A percentile compares a stretch with the other conserved stretches of the same genome.
Evolutionary conservation across 1,139 yeast species (phyloP).

Genomic region (Yarrowia galli): DNA sequence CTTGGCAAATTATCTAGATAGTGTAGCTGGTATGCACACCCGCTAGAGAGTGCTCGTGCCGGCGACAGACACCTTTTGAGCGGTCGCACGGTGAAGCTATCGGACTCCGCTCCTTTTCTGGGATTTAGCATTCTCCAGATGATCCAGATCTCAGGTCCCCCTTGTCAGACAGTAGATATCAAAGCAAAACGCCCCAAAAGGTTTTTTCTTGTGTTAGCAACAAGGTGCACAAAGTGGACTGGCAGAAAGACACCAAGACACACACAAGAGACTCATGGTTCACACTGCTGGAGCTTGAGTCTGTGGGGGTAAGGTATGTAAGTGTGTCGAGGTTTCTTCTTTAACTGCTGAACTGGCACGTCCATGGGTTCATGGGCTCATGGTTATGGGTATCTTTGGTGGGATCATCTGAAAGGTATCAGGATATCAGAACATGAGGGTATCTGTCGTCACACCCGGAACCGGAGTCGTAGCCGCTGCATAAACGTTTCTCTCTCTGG

Average conservation of each 20-base stretch:
- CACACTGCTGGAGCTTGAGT: constrained; percentile 2
- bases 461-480: constrained; percentile 7
- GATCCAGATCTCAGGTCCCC: constrained; percentile 23
- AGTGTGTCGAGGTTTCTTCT: neutral
- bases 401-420: no score
- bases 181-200: neutral
- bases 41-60: no score
- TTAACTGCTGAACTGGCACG: no score
- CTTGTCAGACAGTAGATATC: neutral
- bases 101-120: neutral
- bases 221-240: constrained; percentile 1
- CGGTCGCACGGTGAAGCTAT: neutral
- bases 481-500: constrained; percentile 14
- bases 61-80: no score
- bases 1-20: neutral
- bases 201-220: neutral
- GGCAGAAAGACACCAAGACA: neutral
- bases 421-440: no score
- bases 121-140: constrained; percentile 3
- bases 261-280: neutral
- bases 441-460: neutral
- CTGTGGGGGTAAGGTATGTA: neutral
- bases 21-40: no score
- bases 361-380: neutral
- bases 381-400: no score